These are phyloP conservation scores for Sinapis alba DNA, from an alignment of 441 rosid genomes.

Conservation along the genomic window DNA sequence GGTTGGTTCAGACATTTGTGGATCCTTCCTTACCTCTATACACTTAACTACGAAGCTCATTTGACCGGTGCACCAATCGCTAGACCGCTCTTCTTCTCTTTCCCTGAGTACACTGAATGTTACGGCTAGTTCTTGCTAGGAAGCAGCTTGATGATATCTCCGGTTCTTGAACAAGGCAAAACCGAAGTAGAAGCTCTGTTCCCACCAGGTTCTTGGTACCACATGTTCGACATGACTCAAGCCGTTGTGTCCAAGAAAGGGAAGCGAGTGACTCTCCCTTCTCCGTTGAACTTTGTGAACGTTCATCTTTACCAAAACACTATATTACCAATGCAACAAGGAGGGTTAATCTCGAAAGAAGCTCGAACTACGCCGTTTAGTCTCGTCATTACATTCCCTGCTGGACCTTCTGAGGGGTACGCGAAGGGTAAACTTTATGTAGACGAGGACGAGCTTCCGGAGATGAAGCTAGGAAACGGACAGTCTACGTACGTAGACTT, in stretches of 20 bases:
- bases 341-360: conserved; percentile 80
- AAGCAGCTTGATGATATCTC: conserved; percentile 85
- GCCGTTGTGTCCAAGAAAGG: conserved; percentile 56
- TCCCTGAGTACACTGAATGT: conserved; percentile 64
- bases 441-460: conserved; percentile 87
- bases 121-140: conserved; percentile 88
- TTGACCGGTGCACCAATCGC: conserved; percentile 88
- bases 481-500: conserved; percentile 61
- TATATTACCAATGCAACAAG: conserved; percentile 90
- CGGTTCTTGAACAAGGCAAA: conserved; percentile 82
- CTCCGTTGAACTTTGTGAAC: conserved; percentile 81
- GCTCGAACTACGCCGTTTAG: conserved; percentile 84
- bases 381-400: conserved; percentile 76
- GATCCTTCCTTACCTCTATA: conserved; percentile 84
- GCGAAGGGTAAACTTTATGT: conserved; percentile 80
- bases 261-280: conserved; percentile 61
- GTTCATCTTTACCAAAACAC: conserved; percentile 84
- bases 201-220: conserved; percentile 96
- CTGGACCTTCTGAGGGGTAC: conserved; percentile 57
- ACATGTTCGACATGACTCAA: conserved; percentile 70
- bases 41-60: conserved; percentile 83
- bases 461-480: conserved; percentile 83
- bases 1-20: no score
- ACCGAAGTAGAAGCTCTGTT: conserved; percentile 76
- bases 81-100: conserved; percentile 97